These are phyloP conservation scores for Astrothelium subdiscretum DNA, from an alignment of 495 filamentous ascomycete species.

Conservation along the genomic window DNA sequence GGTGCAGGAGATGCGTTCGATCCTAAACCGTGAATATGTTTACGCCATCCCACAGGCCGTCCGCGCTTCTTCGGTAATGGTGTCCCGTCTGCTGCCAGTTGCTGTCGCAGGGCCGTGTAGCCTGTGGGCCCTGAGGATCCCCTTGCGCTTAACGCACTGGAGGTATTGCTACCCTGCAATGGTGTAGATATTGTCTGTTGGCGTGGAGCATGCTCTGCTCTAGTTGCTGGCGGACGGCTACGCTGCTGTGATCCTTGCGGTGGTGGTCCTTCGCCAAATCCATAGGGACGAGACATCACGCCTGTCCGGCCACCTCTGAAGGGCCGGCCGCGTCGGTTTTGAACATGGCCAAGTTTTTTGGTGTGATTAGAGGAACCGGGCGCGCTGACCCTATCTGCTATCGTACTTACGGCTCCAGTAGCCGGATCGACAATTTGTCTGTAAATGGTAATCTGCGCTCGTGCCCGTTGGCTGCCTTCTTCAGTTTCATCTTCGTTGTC, in stretches of 20 bases:
- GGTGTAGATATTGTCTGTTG: background rate
- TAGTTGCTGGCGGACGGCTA: background rate
- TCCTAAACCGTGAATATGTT: slow-evolving; percentile 23
- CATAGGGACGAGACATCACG: background rate
- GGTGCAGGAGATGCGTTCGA: too few species aligned
- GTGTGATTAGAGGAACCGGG: background rate
- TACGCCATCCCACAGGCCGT: slow-evolving; percentile 31
- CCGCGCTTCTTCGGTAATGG: slow-evolving; percentile 29
- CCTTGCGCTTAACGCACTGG: background rate
- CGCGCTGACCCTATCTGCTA: background rate
- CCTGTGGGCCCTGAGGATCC: slow-evolving; percentile 14
- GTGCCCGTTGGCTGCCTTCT: background rate
- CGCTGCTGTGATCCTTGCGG: background rate
- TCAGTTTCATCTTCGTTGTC: slow-evolving; percentile 24
- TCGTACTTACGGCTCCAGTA: background rate
- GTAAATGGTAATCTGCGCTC: background rate
- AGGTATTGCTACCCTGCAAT: background rate
- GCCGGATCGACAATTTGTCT: slow-evolving; percentile 7
- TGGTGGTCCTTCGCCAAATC: background rate
- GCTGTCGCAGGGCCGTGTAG: slow-evolving; percentile 22
- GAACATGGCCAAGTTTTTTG: background rate
- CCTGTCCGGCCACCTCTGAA: too few species aligned
- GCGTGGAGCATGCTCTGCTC: background rate
- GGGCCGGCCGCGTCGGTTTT: slow-evolving; percentile 8
- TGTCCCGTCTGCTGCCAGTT: slow-evolving; percentile 14